Conservation (phyloP, 1,284 basidiomycete species). For the Papiliotrema terrestris region DNA sequence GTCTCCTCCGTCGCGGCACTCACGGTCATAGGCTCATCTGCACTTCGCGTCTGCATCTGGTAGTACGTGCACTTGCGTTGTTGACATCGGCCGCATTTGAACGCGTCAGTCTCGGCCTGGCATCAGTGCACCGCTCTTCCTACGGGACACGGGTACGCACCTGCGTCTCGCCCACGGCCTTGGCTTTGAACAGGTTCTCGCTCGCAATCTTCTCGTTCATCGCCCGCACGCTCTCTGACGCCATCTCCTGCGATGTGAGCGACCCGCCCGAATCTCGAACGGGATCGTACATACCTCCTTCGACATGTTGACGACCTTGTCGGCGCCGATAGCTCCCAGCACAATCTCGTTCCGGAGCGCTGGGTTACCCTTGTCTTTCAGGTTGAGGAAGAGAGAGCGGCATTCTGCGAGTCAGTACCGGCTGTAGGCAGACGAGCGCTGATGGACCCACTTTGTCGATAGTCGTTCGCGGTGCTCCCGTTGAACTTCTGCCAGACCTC, state of each 20-base stretch:
- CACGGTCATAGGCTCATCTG: slow-evolving; percentile 95
- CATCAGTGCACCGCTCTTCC: neutral
- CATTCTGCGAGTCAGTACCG: slow-evolving; percentile 59
- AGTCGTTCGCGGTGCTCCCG: slow-evolving; percentile 45
- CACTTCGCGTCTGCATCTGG: slow-evolving; percentile 89
- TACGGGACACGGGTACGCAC: slow-evolving; percentile 19
- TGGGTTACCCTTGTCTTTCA: slow-evolving; percentile 95
- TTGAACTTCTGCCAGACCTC: slow-evolving; percentile 44
- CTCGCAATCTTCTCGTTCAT: slow-evolving; percentile 77
- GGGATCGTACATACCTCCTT: slow-evolving; percentile 59
- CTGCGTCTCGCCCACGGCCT: slow-evolving; percentile 81
- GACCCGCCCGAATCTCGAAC: too few species aligned
- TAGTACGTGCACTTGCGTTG: slow-evolving; percentile 87
- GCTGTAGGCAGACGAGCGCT: slow-evolving; percentile 35
- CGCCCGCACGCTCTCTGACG: slow-evolving; percentile 83
- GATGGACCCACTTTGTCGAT: slow-evolving; percentile 43
- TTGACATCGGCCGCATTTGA: slow-evolving; percentile 94
- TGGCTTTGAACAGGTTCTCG: slow-evolving; percentile 86
- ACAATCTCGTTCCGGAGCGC: slow-evolving; percentile 78
- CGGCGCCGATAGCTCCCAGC: slow-evolving; percentile 68
- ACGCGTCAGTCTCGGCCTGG: slow-evolving; percentile 90
- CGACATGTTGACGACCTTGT: slow-evolving; percentile 73
- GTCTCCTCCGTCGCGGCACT: slow-evolving; percentile 49
- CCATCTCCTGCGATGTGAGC: slow-evolving; percentile 71
- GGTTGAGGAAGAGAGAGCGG: slow-evolving; percentile 82